These are phyloP conservation scores for Spongospora subterranea DNA, from an alignment of 208 protist genomes.

Conservation along the genomic window DNA sequence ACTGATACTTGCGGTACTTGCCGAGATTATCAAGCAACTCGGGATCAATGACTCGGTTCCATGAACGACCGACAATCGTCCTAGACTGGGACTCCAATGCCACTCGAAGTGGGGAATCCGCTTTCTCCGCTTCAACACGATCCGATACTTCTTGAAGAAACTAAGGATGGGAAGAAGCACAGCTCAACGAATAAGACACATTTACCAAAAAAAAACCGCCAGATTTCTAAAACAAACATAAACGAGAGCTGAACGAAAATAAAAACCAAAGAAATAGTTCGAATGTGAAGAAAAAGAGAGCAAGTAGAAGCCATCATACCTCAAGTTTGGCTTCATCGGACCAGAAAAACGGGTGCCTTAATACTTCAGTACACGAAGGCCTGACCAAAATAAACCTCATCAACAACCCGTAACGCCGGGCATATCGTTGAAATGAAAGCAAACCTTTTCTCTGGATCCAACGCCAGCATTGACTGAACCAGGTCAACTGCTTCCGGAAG, in stretches of 20 bases:
- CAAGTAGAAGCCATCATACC: no score
- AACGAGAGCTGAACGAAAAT: no score
- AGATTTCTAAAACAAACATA: background rate
- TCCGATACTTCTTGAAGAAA: conserved; percentile 70
- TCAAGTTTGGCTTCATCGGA: conserved; percentile 56
- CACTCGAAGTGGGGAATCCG: conserved; percentile 26
- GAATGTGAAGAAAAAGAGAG: no score
- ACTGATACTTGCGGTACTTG: conserved; percentile 72
- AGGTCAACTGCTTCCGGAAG: conserved; percentile 64
- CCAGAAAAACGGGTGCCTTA: conserved; percentile 72
- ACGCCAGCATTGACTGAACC: conserved; percentile 57
- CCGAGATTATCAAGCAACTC: conserved; percentile 67
- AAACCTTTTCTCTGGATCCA: conserved; percentile 42
- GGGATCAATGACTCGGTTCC: conserved; percentile 63
- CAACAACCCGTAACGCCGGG: background rate
- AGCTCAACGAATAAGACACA: no score
- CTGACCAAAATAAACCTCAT: background rate
- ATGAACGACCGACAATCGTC: conserved; percentile 55
- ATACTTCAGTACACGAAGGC: conserved; percentile 40
- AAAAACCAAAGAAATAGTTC: no score
- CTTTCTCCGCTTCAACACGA: conserved; percentile 64
- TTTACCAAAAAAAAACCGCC: background rate
- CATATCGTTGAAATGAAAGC: no score
- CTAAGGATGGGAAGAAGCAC: no score
- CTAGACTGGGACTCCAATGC: conserved; percentile 58